Percentiles rank a stretch among this genome's conserved stretches.
phyloP scores from a whole-genome alignment of 176 grass and related monocot genomes.

The Chrysopogon serrulatus region DNA sequence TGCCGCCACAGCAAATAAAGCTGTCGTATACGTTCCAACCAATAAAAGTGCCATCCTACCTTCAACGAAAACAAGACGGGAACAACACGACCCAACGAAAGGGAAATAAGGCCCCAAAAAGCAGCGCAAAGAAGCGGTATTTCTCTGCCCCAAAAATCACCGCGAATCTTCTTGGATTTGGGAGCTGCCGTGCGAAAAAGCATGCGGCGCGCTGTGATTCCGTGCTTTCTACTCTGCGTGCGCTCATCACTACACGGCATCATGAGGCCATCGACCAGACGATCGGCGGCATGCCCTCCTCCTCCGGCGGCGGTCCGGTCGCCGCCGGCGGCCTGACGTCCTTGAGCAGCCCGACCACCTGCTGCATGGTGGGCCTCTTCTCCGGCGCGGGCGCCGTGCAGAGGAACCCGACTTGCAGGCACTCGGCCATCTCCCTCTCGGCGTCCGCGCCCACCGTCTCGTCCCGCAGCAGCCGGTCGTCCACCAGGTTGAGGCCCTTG shows the following conservation, averaged over 20 bases:
- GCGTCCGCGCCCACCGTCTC: not conserved
- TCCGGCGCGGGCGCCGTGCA: conserved; percentile 60
- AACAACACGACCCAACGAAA: not conserved
- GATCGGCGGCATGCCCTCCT: not conserved
- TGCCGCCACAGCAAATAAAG: not conserved
- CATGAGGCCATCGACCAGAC: not conserved
- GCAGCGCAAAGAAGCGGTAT: not conserved
- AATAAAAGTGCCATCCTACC: conserved; percentile 27
- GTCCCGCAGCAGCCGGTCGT: conserved; percentile 29
- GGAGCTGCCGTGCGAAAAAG: not conserved
- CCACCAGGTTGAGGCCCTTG: conserved; percentile 45
- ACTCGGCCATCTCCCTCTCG: conserved; percentile 52
- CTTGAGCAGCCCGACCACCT: conserved; percentile 82
- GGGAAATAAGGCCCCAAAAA: not conserved
- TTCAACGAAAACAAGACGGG: conserved; percentile 10
- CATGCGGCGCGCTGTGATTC: no score
- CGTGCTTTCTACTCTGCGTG: not conserved
- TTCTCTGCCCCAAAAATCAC: not conserved
- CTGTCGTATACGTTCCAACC: conserved; percentile 13
- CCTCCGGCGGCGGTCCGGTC: not conserved
- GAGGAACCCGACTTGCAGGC: conserved; percentile 63
- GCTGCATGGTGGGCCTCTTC: conserved; percentile 84
- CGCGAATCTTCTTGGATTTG: conserved; percentile 20
- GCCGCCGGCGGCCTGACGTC: conserved; percentile 45
- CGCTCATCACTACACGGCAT: not conserved